Evolutionary conservation across 2,329 filamentous ascomycete species (phyloP), one percentile per base, ranked within the genome.

Genomic region (Parastagonospora nodorum): DNA sequence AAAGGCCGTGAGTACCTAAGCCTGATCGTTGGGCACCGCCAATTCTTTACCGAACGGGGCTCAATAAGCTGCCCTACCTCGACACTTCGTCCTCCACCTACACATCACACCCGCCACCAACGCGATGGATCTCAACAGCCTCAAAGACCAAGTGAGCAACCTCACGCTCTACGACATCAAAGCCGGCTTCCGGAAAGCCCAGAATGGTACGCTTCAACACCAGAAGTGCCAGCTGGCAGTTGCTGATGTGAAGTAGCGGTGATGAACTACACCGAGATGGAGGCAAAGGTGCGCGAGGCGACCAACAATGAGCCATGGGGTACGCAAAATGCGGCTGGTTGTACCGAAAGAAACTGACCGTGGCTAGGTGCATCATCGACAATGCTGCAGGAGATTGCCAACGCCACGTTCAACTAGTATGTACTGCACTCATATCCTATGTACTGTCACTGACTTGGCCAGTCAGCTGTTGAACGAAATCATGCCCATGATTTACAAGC

Each of bases 301-400:
- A 99, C 94, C 32, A 99, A 99, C 78, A 97, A 97, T 75, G 94
- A 99, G 75, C 94, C 94, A 50, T 99, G 94, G 94, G 94, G 92
- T 71, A 55, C 45, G 63, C 48, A 60, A 86, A 88, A 43, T 89
- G 88, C 10, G 88, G 88, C 24, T 28, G 29, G 16, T 12, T 27
- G 9, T 11, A 38, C 8, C 11, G 10, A 19, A 39, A 33, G 11
- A 10, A 45, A 44, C 58, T 70, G 46, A 70, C 51, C 16, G 19
- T 6, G 29, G 19, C 47, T 54, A 72, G 72, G 72, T 89, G 88
- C 90, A 44, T 93, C 90, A 8, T 90, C 90, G 40, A 89, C 88
- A 9, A 74, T 89, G 68, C 96, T 97, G 92, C 92, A 97, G 77
- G 94, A 99, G 77, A 99, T 99, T 75, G 92, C 94, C 76, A 96